phyloP scores from a whole-genome alignment of 495 filamentous ascomycete genomes.

The Lophiostoma macrostomum region DNA sequence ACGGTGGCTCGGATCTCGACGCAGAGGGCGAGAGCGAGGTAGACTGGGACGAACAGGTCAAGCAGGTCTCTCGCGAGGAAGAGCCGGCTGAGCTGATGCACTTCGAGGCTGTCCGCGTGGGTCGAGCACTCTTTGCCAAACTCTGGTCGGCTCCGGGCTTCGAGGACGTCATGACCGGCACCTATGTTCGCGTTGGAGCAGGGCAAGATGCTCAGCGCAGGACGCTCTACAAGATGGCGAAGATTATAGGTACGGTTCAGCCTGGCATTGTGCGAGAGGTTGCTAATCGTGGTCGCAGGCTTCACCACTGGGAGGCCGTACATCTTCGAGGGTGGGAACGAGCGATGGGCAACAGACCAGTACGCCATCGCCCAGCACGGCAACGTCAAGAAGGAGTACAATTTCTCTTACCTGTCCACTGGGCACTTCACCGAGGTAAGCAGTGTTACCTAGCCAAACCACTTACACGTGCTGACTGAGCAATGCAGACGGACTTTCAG shows the following conservation, averaged over 20 bases:
- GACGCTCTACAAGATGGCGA: conserved; percentile 77
- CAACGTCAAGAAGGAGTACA: conserved; percentile 23
- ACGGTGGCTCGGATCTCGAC: conserved; percentile 58
- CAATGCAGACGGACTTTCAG: conserved; percentile 70
- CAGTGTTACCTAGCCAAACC: conserved; percentile 43
- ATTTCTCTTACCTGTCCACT: conserved; percentile 25
- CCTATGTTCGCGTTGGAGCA: conserved; percentile 77
- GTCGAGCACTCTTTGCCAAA: conserved; percentile 74
- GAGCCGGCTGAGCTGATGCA: conserved; percentile 70
- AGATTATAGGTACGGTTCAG: conserved; percentile 69
- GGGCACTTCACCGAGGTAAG: conserved; percentile 27
- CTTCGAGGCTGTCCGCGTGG: conserved; percentile 75
- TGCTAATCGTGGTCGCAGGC: conserved; percentile 52
- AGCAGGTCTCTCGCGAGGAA: conserved; percentile 50
- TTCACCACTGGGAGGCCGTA: conserved; percentile 78
- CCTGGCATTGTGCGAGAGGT: neutral
- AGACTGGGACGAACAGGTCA: conserved; percentile 62
- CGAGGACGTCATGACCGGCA: conserved; percentile 70
- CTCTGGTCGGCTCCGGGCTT: conserved; percentile 92
- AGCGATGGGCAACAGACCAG: conserved; percentile 19
- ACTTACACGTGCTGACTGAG: no score
- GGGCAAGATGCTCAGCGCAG: conserved; percentile 64
- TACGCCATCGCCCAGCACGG: conserved; percentile 29
- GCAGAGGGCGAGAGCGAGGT: conserved; percentile 77
- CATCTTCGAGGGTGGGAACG: conserved; percentile 32